Evolutionary conservation across 169 alveolate species (phyloP).

Genomic region (Plasmodium malariae): DNA sequence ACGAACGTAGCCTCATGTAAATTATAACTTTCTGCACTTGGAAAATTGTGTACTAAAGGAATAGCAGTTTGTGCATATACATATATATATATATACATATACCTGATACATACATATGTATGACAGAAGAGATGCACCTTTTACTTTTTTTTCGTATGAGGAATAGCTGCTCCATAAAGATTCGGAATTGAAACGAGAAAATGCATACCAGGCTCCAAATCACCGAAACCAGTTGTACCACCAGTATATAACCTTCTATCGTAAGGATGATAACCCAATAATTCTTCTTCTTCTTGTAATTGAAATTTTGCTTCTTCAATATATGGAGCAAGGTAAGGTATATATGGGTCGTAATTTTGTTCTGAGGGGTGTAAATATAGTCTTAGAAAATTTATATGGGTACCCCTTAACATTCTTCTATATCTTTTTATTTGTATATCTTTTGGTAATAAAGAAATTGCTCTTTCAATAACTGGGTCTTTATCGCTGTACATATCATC

Average conservation of each 20-base stretch:
- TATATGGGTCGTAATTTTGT: constrained; percentile 91
- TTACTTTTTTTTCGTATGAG: constrained; percentile 54
- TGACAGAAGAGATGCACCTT: not conserved
- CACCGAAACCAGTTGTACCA: constrained; percentile 89
- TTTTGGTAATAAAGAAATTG: constrained; percentile 85
- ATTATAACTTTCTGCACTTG: too few relatives aligned
- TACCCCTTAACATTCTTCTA: constrained; percentile 89
- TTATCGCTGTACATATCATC: constrained; percentile 88
- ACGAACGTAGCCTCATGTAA: not conserved
- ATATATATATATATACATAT: constrained; percentile 9
- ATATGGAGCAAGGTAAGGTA: constrained; percentile 91
- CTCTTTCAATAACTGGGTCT: constrained; percentile 91
- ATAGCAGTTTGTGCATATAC: not conserved
- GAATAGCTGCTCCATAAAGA: constrained; percentile 85
- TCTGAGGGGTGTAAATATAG: constrained; percentile 84
- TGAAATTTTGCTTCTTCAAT: constrained; percentile 93
- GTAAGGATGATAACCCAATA: constrained; percentile 90
- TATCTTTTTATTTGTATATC: constrained; percentile 86
- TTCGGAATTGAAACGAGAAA: constrained; percentile 85
- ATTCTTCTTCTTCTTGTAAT: constrained; percentile 91
- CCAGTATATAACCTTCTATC: constrained; percentile 89
- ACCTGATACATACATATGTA: not conserved
- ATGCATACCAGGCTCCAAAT: constrained; percentile 87
- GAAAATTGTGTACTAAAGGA: not conserved
- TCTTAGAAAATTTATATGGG: constrained; percentile 83